Conservation (phyloP, 805 yeast genomes). For the Blastobotrys robertii region DNA sequence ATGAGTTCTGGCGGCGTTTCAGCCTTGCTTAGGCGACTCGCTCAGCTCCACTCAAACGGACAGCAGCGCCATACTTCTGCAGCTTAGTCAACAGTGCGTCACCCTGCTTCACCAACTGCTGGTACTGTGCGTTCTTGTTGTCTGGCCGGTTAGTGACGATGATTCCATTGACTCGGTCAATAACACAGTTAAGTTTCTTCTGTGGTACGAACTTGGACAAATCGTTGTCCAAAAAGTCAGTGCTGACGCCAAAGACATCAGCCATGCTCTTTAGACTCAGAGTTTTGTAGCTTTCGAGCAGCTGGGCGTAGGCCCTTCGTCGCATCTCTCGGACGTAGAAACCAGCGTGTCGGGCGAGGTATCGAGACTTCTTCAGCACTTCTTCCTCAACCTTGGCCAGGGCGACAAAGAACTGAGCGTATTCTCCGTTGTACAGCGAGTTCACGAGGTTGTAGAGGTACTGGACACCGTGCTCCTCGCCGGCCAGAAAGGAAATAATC, state of each 20-base stretch:
- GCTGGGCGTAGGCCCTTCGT: conserved; percentile 87
- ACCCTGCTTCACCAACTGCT: conserved; percentile 79
- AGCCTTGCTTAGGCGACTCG: conserved; percentile 9
- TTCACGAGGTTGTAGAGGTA: conserved; percentile 66
- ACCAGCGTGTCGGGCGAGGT: conserved; percentile 66
- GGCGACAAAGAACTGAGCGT: conserved; percentile 65
- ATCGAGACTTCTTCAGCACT: conserved; percentile 53
- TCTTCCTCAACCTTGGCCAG: conserved; percentile 69
- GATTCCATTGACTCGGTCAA: conserved; percentile 87
- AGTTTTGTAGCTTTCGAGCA: conserved; percentile 89
- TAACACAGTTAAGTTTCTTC: conserved; percentile 88
- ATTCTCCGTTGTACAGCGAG: conserved; percentile 82
- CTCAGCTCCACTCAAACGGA: conserved; percentile 87
- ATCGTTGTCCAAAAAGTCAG: conserved; percentile 78
- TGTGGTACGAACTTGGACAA: conserved; percentile 85
- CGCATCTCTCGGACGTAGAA: conserved; percentile 87
- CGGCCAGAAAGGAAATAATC: conserved; percentile 61
- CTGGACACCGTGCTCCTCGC: conserved; percentile 43
- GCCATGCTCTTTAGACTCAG: conserved; percentile 90
- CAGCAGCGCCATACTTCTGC: conserved; percentile 96
- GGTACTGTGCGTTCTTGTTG: conserved; percentile 90
- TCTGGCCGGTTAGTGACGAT: conserved; percentile 95
- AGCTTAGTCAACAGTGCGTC: conserved; percentile 85
- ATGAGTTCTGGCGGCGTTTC: too few relatives aligned
- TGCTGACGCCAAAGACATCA: conserved; percentile 79